Evolutionary conservation across 805 yeast genomes (phyloP), one percentile per base, ranked within the genome.

Genomic region (Tetrapisispora iriomotensis): DNA sequence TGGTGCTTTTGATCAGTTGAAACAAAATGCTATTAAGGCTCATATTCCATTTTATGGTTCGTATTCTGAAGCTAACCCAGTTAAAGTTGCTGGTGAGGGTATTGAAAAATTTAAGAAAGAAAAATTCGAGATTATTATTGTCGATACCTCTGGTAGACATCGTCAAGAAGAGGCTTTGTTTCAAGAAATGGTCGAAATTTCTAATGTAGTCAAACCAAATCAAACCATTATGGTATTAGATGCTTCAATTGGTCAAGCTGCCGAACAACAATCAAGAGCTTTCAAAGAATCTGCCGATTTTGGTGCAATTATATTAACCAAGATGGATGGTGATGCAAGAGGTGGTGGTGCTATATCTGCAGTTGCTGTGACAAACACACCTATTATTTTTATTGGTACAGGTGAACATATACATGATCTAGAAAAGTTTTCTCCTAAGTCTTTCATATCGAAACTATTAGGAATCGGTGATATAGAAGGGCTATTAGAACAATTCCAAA

Each of bases 311-410:
- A 82, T 90, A 43, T 71, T 90, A 56, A 90, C 98, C 18, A 90
- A 90, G 61, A 79, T 90, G 94, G 98, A 90, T 64, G 97, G 97
- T 38, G 96, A 92, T 55, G 98, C 97, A 28, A 90, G 83, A 65
- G 98, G 98, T 61, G 98, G 98, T 66, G 98, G 98, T 70, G 98
- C 98, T 23, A 88, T 90, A 39, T 86, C 96, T 29, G 98, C 98
- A 0, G 96, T 90, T 39, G 98, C 98, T 2, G 92, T 96, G 2
- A 90, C 97, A 2, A 72, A 83, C 40, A 92, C 97, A 0, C 98
- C 98, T 7, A 82, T 90, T 49, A 84, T 83, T 8, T 90, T 90
- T 56, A 92, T 90, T 43, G 98, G 98, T 74, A 90, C 97, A 3
- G 98, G 98, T 58, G 98, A 90, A 62, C 98, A 92, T 56, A 82